Percentiles rank a stretch among this genome's conserved stretches.
phyloP scores from a whole-genome alignment of 1,139 yeast genomes.

The Lodderomyces margitis region DNA sequence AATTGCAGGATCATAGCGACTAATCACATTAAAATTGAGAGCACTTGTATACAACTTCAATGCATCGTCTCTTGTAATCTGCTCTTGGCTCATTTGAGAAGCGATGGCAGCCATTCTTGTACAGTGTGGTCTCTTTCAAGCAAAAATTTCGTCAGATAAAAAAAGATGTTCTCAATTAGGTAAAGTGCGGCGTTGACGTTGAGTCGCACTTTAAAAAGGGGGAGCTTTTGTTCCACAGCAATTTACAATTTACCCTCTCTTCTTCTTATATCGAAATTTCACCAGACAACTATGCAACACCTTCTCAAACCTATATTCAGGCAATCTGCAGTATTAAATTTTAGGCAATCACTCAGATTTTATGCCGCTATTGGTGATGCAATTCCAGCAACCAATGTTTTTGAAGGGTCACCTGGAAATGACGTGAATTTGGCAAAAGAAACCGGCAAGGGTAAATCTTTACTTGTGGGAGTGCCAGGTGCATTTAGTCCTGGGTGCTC shows the following conservation, averaged over 20 bases:
- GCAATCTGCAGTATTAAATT: slow-evolving; percentile 6
- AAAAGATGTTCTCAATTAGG: background rate
- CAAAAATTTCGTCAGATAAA: background rate
- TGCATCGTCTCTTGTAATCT: slow-evolving; percentile 32
- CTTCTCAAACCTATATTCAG: slow-evolving; percentile 10
- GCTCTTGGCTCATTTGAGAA: slow-evolving; percentile 13
- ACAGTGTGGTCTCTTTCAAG: background rate
- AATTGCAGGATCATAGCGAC: slow-evolving; percentile 78
- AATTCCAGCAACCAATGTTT: slow-evolving; percentile 57
- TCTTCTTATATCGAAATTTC: background rate
- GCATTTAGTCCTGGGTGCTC: slow-evolving; percentile 90
- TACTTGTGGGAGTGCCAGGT: slow-evolving; percentile 85
- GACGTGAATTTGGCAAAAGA: slow-evolving; percentile 58
- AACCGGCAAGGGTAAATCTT: slow-evolving; percentile 49
- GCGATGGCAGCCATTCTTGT: background rate
- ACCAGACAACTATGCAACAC: slow-evolving; percentile 8
- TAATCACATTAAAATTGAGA: slow-evolving; percentile 75
- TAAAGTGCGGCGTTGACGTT: background rate
- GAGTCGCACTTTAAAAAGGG: too few relatives aligned
- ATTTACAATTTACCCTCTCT: background rate
- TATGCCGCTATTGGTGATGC: slow-evolving; percentile 51
- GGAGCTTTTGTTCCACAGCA: background rate
- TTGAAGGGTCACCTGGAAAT: slow-evolving; percentile 69
- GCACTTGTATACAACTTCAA: slow-evolving; percentile 65
- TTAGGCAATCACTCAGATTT: slow-evolving; percentile 16